Base-by-base conservation (phyloP, 176 grass and related monocot species). In the Oryza nivara region DNA sequence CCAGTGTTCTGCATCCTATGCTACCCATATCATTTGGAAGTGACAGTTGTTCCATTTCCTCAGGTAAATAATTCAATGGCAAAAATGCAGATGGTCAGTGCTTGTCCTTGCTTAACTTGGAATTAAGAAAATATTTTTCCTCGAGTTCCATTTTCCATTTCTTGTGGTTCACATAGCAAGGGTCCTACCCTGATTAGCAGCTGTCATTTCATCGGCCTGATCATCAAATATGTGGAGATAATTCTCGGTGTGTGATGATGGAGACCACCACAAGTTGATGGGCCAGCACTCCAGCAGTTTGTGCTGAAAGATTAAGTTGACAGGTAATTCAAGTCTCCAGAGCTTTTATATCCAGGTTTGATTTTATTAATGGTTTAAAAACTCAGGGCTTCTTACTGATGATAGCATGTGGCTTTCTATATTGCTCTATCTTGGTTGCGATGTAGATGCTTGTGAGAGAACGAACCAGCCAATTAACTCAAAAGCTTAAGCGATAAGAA, bases 401-500 rank as follows among this genome's bases (percentile, higher is more conserved):
- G 19, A 52, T 51, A 86, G 78, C 81, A 11, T 19, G 47, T 52
- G 36, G 30, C 36, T 47, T 41, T 79, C 68, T 48, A 0, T 68
- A 81, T 74, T 83, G 88, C 20, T 49, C 19, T 83, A 48, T 86
- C 67, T 17, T 13, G 60, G 58, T 66, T n/a, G n/a, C n/a, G 79
- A 90, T 82, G 79, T 78, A 20, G 88, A 90, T 90, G 79, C 20
- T 36, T n/a, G 47, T 36, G 11, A 46, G 73, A 32, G 32, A 78
- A 75, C 1, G 63, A 87, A 49, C 71, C 63, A 85, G 38, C n/a
- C 47, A 17, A 68, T 68, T 86, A 64, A 16, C n/a, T 28, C 43
- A 56, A 81, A 81, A 75, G 71, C 63, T 60, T 75, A 58, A 75
- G 68, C 73, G 88, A 86, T 86, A 90, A 86, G 73, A 83, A 82